Conservation (phyloP, 768 basidiomycete genomes). For the Dendrothele bispora region DNA sequence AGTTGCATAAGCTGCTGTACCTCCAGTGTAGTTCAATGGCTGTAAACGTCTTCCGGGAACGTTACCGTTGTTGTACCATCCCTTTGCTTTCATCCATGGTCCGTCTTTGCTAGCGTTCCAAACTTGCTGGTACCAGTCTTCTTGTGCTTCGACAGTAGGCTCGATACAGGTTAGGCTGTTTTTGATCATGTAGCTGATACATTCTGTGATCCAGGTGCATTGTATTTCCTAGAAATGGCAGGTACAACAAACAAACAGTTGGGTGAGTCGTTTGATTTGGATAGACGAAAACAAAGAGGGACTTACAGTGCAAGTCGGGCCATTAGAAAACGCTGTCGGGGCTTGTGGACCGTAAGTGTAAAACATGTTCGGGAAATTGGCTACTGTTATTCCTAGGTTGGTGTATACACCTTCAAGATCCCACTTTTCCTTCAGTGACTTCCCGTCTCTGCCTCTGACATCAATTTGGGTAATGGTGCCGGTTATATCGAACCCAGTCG, state of each 20-base stretch:
- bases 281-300: neutral
- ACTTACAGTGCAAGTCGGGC: conserved; percentile 24
- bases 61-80: too few relatives aligned
- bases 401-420: conserved; percentile 14
- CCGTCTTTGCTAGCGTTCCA: too few relatives aligned
- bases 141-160: conserved; percentile 4
- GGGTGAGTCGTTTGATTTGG: too few relatives aligned
- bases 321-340: conserved; percentile 24
- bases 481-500: conserved; percentile 26
- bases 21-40: too few relatives aligned
- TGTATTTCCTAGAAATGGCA: conserved; percentile 28
- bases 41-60: too few relatives aligned
- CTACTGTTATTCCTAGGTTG: conserved; percentile 20
- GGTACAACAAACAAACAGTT: too few relatives aligned
- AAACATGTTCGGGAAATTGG: conserved; percentile 26
- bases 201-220: conserved; percentile 24
- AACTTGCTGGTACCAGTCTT: conserved; percentile 1
- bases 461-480: conserved; percentile 22
- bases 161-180: conserved; percentile 2
- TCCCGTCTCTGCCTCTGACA: conserved; percentile 19
- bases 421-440: conserved; percentile 21
- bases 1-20: too few relatives aligned
- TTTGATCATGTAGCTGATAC: conserved; percentile 16
- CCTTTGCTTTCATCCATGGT: too few relatives aligned
- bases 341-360: conserved; percentile 24